A percentile compares a stretch with the other conserved stretches of the same genome.
Evolutionary conservation across 192 early-diverging fungal species (phyloP).

Genomic region (Backusella psychrophila): DNA sequence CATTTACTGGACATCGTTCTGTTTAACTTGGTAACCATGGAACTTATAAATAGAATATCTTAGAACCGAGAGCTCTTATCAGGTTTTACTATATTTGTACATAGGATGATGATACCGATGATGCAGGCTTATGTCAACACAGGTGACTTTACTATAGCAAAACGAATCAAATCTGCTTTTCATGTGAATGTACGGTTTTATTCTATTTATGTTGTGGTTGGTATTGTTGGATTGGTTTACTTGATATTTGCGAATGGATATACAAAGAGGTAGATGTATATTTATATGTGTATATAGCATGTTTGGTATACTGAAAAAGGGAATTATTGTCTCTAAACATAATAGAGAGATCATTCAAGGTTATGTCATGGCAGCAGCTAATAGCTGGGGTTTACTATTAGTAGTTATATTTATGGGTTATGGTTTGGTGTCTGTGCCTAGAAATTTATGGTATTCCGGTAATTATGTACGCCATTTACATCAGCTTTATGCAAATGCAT

Average conservation of each 20-base stretch:
- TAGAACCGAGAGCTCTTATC: neutral
- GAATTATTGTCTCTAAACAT: neutral
- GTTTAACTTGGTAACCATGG: constrained; percentile 70
- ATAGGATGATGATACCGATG: constrained; percentile 74
- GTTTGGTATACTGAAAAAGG: neutral
- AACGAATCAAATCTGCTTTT: constrained; percentile 67
- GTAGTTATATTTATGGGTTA: constrained; percentile 91
- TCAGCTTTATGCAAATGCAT: constrained; percentile 64
- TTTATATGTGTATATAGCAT: neutral
- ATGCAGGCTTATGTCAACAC: constrained; percentile 84
- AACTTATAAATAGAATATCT: neutral
- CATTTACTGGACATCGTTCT: constrained; percentile 91
- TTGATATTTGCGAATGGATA: constrained; percentile 39
- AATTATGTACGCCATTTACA: constrained; percentile 58
- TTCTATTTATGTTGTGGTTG: constrained; percentile 64
- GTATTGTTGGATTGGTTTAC: constrained; percentile 73
- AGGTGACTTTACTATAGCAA: constrained; percentile 76
- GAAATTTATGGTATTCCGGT: constrained; percentile 78
- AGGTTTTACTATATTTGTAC: neutral
- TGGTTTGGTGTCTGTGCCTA: constrained; percentile 88
- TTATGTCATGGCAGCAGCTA: constrained; percentile 89
- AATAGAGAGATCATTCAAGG: constrained; percentile 67
- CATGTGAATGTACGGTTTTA: constrained; percentile 87
- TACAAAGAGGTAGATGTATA: constrained; percentile 28
- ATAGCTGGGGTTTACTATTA: constrained; percentile 91